phyloP scores from a whole-genome alignment of 2,329 filamentous ascomycete genomes.

The Aspergillus versicolor region DNA sequence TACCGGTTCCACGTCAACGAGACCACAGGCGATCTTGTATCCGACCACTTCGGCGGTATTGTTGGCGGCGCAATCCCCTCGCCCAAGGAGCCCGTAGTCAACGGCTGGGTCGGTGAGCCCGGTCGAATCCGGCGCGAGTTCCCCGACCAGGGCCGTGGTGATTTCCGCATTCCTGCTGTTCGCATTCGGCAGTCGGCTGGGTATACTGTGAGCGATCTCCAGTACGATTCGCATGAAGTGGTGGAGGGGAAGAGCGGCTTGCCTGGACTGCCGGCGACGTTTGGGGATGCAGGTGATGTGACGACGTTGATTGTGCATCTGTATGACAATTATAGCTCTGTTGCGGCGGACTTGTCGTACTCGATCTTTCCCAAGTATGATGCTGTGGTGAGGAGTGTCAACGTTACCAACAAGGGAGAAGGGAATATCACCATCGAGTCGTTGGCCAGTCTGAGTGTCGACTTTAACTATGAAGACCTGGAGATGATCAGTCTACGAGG shows the following conservation, averaged over 20 bases:
- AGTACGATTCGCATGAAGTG: conserved; percentile 58
- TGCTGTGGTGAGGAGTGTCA: conserved; percentile 61
- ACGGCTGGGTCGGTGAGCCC: conserved; percentile 56
- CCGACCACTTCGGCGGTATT: conserved; percentile 62
- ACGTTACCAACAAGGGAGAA: conserved; percentile 59
- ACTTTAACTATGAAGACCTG: conserved; percentile 59
- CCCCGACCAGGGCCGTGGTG: conserved; percentile 64
- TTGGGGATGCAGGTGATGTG: conserved; percentile 56
- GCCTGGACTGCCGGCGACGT: conserved; percentile 59
- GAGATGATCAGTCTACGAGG: conserved; percentile 65
- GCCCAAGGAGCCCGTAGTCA: conserved; percentile 31
- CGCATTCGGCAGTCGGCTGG: conserved; percentile 60
- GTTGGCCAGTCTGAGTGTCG: conserved; percentile 61
- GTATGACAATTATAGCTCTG: conserved; percentile 58
- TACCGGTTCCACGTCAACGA: conserved; percentile 65
- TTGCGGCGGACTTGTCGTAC: conserved; percentile 61
- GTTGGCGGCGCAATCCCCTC: conserved; percentile 53
- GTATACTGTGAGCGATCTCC: conserved; percentile 58
- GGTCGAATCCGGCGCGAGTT: conserved; percentile 62
- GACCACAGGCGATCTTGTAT: conserved; percentile 55
- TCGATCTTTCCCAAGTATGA: conserved; percentile 64
- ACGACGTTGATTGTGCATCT: conserved; percentile 59
- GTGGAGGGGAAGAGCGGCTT: conserved; percentile 57
- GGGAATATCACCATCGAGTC: conserved; percentile 56
- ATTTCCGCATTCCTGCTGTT: conserved; percentile 62